Evolutionary conservation across 1,284 basidiomycete genomes (phyloP).

Genomic region (Volvariella surrecta): DNA sequence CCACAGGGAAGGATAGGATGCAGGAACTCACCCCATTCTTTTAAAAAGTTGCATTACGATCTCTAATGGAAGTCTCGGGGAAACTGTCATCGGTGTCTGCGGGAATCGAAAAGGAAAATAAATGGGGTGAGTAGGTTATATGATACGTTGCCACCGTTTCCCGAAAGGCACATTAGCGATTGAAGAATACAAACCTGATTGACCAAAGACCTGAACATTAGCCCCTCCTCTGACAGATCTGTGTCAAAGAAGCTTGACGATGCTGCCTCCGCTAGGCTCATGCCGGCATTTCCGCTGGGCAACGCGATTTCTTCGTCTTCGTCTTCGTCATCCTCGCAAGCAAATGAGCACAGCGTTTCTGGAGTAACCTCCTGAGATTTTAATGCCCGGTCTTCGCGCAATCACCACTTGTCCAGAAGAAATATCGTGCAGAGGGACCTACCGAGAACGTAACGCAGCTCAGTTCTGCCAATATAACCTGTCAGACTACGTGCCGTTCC

Average conservation of each 20-base stretch:
- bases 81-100: slow-evolving; percentile 88
- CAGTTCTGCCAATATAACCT: slow-evolving; percentile 86
- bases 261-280: slow-evolving; percentile 58
- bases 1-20: slow-evolving; percentile 2
- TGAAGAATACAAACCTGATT: slow-evolving; percentile 62
- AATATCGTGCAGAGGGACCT: slow-evolving; percentile 12
- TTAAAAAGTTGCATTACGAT: slow-evolving; percentile 97
- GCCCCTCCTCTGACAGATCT: slow-evolving; percentile 42
- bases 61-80: slow-evolving; percentile 89
- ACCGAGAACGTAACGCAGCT: slow-evolving; percentile 84
- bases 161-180: slow-evolving; percentile 10
- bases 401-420: too few species aligned
- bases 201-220: slow-evolving; percentile 87
- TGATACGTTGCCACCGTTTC: background rate
- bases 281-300: slow-evolving; percentile 22
- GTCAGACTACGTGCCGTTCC: slow-evolving; percentile 55
- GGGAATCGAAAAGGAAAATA: slow-evolving; percentile 10
- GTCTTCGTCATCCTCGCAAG: slow-evolving; percentile 36
- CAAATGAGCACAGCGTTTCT: slow-evolving; percentile 70
- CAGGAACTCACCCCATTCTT: slow-evolving; percentile 79
- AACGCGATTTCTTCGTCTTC: slow-evolving; percentile 41
- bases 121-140: slow-evolving; percentile 2
- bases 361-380: slow-evolving; percentile 51
- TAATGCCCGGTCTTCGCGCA: slow-evolving; percentile 55
- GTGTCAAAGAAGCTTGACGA: slow-evolving; percentile 52